Evolutionary conservation across 768 basidiomycete species (phyloP).

Genomic region (Leccinum pellstonianum): DNA sequence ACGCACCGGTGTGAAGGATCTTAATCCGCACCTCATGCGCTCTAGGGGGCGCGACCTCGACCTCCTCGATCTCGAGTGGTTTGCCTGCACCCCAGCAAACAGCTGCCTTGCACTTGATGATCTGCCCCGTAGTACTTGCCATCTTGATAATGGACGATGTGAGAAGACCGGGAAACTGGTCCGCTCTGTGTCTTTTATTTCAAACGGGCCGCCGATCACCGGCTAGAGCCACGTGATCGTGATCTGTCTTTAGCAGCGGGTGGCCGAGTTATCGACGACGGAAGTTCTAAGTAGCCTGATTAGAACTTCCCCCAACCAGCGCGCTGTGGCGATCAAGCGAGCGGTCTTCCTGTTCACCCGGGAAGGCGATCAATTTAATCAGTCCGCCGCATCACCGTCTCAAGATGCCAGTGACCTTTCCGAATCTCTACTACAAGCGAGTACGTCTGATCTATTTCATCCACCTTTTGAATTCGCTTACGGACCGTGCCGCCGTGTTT

Average conservation of each 20-base stretch:
- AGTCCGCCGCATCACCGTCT: not conserved
- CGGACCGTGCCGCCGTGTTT: not conserved
- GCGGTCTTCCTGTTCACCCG: not conserved
- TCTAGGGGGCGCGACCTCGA: constrained; percentile 90
- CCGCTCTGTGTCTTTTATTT: constrained; percentile 3
- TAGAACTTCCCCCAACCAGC: too few relatives aligned
- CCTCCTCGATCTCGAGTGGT: constrained; percentile 82
- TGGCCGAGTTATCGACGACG: not conserved
- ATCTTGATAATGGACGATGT: constrained; percentile 39
- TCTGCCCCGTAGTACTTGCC: constrained; percentile 80
- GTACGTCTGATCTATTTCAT: constrained; percentile 44
- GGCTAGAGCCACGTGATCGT: not conserved
- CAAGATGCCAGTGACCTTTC: constrained; percentile 57
- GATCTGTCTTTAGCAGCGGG: not conserved
- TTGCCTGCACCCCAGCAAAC: constrained; percentile 95
- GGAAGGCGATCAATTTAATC: not conserved
- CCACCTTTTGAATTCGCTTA: not conserved
- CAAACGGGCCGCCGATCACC: constrained; percentile 1
- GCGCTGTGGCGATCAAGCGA: not conserved
- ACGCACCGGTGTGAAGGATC: constrained; percentile 84
- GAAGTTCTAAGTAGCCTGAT: constrained; percentile 4
- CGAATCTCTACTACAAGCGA: constrained; percentile 87
- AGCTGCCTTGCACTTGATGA: constrained; percentile 86
- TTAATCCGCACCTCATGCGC: constrained; percentile 92
- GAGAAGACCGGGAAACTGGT: constrained; percentile 16